These are phyloP conservation scores for Buddleja alternifolia DNA, from an alignment of 257 asterid species.

Conservation along the genomic window DNA sequence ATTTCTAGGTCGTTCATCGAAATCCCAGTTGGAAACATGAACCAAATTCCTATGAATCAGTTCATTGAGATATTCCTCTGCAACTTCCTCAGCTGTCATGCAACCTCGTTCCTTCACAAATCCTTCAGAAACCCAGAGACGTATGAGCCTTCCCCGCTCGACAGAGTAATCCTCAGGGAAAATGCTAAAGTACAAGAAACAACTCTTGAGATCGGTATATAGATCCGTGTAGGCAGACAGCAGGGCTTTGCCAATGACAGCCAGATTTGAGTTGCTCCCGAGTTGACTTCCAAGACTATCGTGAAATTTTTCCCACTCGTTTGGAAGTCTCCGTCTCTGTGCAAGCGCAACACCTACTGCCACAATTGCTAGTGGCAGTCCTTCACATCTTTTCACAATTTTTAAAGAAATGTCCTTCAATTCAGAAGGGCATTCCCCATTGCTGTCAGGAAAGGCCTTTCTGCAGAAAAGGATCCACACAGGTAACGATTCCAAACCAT, in stretches of 20 bases:
- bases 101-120: constrained; percentile 29
- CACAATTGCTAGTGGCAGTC: constrained; percentile 48
- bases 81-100: constrained; percentile 47
- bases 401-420: constrained; percentile 26
- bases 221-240: constrained; percentile 42
- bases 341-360: constrained; percentile 46
- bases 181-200: constrained; percentile 47
- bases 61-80: constrained; percentile 38
- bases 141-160: constrained; percentile 42
- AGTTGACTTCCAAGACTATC: constrained; percentile 33
- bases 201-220: constrained; percentile 48
- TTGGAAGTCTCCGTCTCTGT: constrained; percentile 18
- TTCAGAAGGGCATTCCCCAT: constrained; percentile 43
- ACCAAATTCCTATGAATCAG: constrained; percentile 43
- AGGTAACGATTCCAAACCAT: constrained; percentile 25
- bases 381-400: constrained; percentile 44
- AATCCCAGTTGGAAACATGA: constrained; percentile 40
- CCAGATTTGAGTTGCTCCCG: constrained; percentile 13
- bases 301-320: constrained; percentile 37
- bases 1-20: constrained; percentile 35
- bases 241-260: constrained; percentile 23
- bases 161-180: constrained; percentile 51
- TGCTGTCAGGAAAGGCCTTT: constrained; percentile 43
- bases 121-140: constrained; percentile 60
- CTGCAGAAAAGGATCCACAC: constrained; percentile 56